Conservation (phyloP, 331 rosid species). For the Ulmus americana region DNA sequence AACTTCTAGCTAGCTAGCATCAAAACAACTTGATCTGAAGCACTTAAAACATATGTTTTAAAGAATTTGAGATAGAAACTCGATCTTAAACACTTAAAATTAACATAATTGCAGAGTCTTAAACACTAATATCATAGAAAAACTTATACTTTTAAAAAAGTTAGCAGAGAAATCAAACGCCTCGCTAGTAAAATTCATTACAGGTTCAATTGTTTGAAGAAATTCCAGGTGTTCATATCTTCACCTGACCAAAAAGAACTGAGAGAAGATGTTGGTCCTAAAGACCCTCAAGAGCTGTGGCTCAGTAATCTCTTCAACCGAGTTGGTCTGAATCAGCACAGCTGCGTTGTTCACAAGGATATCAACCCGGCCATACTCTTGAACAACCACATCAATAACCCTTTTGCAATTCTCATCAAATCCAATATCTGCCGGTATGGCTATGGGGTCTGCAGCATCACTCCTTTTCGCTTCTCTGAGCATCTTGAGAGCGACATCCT, state of each 20-base stretch:
- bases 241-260: constrained; percentile 47
- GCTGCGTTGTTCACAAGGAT: constrained; percentile 55
- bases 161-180: too few relatives aligned
- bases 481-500: constrained; percentile 36
- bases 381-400: constrained; percentile 28
- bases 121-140: too few relatives aligned
- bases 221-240: not conserved
- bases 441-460: constrained; percentile 37
- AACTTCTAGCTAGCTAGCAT: too few relatives aligned
- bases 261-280: constrained; percentile 48
- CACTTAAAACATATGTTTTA: too few relatives aligned
- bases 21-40: too few relatives aligned
- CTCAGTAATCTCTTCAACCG: constrained; percentile 50
- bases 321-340: constrained; percentile 27
- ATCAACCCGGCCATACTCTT: constrained; percentile 27
- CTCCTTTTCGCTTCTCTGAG: constrained; percentile 29
- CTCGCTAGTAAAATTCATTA: too few relatives aligned
- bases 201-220: too few relatives aligned
- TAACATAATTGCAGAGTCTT: too few relatives aligned
- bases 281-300: constrained; percentile 44
- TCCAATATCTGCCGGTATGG: constrained; percentile 40
- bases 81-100: too few relatives aligned
- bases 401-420: constrained; percentile 41
- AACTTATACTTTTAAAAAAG: too few relatives aligned
- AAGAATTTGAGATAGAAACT: too few relatives aligned